These are phyloP conservation scores for Mallotus nudiflorus DNA, from an alignment of 345 rosid species.

Conservation along the genomic window DNA sequence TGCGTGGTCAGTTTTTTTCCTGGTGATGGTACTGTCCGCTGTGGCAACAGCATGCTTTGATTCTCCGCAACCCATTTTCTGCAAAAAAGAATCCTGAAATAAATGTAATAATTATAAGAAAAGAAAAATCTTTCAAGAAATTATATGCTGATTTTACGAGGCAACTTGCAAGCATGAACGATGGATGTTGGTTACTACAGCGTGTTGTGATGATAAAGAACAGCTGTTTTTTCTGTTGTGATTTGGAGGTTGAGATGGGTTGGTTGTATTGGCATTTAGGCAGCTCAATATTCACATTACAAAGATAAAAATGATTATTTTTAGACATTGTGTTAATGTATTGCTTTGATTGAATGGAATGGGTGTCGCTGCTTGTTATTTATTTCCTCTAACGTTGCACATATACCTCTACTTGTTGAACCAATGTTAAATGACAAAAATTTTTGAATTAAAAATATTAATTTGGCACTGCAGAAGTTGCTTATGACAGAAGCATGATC, in stretches of 20 bases:
- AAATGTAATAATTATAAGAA: not conserved
- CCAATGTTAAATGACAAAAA: too few species aligned
- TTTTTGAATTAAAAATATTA: too few species aligned
- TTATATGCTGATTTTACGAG: not conserved
- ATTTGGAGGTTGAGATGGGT: slow-evolving; percentile 7
- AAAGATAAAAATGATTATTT: not conserved
- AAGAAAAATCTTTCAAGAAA: not conserved
- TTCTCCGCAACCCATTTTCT: slow-evolving; percentile 79
- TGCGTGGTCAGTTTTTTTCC: not conserved
- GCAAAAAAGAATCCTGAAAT: not conserved
- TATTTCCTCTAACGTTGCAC: not conserved
- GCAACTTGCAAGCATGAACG: not conserved
- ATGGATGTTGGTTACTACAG: not conserved
- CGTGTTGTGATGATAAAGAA: not conserved
- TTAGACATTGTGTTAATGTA: slow-evolving; percentile 3
- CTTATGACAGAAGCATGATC: not conserved
- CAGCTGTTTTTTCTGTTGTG: slow-evolving; percentile 19
- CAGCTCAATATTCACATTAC: not conserved
- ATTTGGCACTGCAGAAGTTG: too few species aligned
- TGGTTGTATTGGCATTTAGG: not conserved
- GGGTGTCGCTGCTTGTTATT: not conserved
- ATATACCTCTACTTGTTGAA: not conserved
- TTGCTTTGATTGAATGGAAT: not conserved
- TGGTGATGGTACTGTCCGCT: slow-evolving; percentile 47
- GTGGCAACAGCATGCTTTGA: slow-evolving; percentile 71